Conservation (phyloP, 2,329 filamentous ascomycete species). For the Epichloe bromicola region DNA sequence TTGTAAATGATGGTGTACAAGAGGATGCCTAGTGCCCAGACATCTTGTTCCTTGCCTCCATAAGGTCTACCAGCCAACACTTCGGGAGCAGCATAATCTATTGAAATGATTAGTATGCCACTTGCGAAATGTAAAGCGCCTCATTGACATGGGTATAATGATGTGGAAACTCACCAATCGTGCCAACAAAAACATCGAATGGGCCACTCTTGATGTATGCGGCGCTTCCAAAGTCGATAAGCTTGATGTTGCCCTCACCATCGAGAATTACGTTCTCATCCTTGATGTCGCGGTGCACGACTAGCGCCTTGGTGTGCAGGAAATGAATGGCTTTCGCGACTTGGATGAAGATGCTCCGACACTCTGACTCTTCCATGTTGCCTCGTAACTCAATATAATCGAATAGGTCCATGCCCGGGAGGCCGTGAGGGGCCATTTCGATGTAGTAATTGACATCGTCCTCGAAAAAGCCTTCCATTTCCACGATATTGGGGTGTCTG, state of each 20-base stretch:
- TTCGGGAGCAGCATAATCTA: constrained; percentile 97
- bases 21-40: constrained; percentile 93
- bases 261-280: constrained; percentile 97
- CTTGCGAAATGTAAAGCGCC: not conserved
- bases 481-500: constrained; percentile 55
- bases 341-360: constrained; percentile 88
- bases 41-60: constrained; percentile 90
- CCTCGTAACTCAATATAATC: constrained; percentile 95
- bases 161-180: constrained; percentile 59
- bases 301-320: constrained; percentile 76
- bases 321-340: constrained; percentile 84
- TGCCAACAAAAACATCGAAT: constrained; percentile 97
- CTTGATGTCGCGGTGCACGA: constrained; percentile 97
- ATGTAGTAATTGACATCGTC: constrained; percentile 95
- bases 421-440: constrained; percentile 88
- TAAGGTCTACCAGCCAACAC: constrained; percentile 88
- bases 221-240: constrained; percentile 96
- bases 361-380: constrained; percentile 93
- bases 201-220: constrained; percentile 97
- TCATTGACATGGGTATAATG: too few species aligned
- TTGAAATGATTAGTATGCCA: constrained; percentile 1
- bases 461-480: constrained; percentile 63
- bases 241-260: constrained; percentile 86
- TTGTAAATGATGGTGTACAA: constrained; percentile 99
- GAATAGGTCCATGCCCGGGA: constrained; percentile 96